These are phyloP conservation scores for Auricularia cornea DNA, from an alignment of 768 basidiomycete species.

Conservation along the genomic window DNA sequence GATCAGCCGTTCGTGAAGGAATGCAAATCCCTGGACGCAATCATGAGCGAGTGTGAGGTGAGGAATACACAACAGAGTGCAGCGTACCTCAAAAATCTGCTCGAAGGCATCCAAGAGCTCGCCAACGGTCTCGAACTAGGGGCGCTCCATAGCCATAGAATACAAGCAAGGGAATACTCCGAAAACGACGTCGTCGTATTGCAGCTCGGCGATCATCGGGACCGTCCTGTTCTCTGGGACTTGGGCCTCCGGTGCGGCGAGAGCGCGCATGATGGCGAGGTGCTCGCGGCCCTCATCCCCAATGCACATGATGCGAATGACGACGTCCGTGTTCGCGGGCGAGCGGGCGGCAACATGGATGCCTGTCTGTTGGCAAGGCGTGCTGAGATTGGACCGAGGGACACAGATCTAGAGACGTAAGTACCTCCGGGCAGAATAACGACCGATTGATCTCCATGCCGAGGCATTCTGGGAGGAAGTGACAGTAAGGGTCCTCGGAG, in stretches of 20 bases:
- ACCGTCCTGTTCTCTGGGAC: not conserved
- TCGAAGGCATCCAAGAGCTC: not conserved
- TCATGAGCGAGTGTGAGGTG: not conserved
- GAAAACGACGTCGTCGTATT: not conserved
- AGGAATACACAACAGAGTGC: not conserved
- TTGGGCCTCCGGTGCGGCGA: not conserved
- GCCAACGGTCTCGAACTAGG: not conserved
- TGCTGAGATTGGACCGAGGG: too few species aligned
- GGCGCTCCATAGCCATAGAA: not conserved
- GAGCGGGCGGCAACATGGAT: not conserved
- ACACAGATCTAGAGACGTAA: too few species aligned
- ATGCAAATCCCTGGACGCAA: not conserved
- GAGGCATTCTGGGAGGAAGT: not conserved
- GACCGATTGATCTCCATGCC: too few species aligned
- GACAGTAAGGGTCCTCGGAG: not conserved
- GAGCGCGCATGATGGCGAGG: not conserved
- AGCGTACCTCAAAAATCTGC: not conserved
- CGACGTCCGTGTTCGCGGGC: not conserved
- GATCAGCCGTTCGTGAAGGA: not conserved
- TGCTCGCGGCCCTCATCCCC: not conserved
- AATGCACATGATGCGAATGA: not conserved
- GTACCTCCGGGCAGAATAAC: too few species aligned
- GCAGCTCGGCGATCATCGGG: not conserved
- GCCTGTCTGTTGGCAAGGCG: too few species aligned
- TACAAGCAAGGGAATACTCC: not conserved